These are phyloP conservation scores for Trametes maxima DNA, from an alignment of 768 basidiomycete genomes.

Conservation along the genomic window DNA sequence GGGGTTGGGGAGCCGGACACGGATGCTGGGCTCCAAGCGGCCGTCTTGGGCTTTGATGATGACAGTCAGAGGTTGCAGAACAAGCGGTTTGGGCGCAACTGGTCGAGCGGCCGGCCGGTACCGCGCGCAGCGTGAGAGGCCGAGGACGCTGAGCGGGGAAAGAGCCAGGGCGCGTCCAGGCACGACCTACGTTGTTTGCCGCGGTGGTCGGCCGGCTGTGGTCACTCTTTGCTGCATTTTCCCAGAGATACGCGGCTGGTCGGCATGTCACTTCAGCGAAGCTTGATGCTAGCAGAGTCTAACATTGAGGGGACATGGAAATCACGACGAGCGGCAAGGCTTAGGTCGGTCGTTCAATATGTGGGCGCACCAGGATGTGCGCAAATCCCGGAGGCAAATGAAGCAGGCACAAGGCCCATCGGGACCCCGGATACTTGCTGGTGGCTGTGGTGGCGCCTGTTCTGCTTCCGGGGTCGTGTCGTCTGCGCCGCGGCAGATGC, in stretches of 20 bases:
- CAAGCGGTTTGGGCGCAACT: no score
- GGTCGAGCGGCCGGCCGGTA: no score
- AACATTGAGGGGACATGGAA: no score
- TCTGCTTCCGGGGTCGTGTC: conserved; percentile 1
- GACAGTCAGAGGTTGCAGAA: no score
- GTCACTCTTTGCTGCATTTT: background rate
- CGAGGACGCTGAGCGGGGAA: background rate
- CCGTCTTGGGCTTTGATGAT: no score
- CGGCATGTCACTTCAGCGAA: background rate
- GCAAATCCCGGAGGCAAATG: no score
- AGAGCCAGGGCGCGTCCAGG: background rate
- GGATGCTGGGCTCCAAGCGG: no score
- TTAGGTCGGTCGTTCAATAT: no score
- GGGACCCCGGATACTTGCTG: background rate
- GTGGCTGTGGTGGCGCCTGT: background rate
- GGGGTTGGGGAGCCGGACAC: no score
- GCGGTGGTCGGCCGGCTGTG: conserved; percentile 12
- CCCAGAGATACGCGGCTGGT: background rate
- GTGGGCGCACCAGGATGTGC: no score
- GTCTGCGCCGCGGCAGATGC: background rate
- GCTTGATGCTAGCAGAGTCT: background rate
- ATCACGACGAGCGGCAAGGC: no score
- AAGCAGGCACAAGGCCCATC: background rate
- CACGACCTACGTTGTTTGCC: background rate
- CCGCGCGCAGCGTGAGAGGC: conserved; percentile 8